Conservation (phyloP, 1,284 basidiomycete genomes). For the Rhodotorula sp. region DNA sequence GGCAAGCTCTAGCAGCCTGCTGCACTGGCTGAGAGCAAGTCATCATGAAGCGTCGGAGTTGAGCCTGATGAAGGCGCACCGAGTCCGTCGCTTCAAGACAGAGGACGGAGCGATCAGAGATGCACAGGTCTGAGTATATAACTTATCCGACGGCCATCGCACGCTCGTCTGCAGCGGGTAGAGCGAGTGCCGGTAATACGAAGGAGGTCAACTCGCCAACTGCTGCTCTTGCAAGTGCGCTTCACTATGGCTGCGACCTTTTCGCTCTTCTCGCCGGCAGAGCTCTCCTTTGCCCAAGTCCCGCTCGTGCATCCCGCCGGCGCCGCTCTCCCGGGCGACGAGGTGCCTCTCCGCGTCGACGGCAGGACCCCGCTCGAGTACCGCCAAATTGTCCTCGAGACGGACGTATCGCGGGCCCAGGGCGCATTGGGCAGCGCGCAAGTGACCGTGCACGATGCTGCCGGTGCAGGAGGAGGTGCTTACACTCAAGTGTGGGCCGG, state of each 20-base stretch:
- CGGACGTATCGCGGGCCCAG: conserved; percentile 29
- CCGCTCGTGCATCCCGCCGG: conserved; percentile 19
- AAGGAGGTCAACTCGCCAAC: not conserved
- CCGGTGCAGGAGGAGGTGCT: conserved; percentile 15
- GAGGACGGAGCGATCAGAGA: too few species aligned
- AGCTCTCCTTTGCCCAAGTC: conserved; percentile 31
- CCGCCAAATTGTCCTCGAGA: conserved; percentile 37
- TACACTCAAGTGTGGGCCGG: conserved; percentile 36
- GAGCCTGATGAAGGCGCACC: too few species aligned
- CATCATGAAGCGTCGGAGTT: too few species aligned
- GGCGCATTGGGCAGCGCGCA: conserved; percentile 31
- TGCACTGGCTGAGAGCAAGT: too few species aligned
- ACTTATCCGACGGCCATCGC: too few species aligned
- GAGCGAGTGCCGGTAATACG: not conserved
- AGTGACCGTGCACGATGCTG: conserved; percentile 23
- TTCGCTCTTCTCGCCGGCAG: conserved; percentile 37
- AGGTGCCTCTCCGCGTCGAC: conserved; percentile 27
- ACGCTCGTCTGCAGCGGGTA: too few species aligned
- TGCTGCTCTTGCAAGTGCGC: too few species aligned
- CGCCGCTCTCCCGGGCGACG: not conserved
- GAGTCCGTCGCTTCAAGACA: too few species aligned
- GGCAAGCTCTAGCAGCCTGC: too few species aligned
- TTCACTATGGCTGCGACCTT: conserved; percentile 27
- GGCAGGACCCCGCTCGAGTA: conserved; percentile 33
- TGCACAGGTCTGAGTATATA: too few species aligned